Evolutionary conservation across 2,329 filamentous ascomycete genomes (phyloP).

Genomic region (Talaromyces sp.): DNA sequence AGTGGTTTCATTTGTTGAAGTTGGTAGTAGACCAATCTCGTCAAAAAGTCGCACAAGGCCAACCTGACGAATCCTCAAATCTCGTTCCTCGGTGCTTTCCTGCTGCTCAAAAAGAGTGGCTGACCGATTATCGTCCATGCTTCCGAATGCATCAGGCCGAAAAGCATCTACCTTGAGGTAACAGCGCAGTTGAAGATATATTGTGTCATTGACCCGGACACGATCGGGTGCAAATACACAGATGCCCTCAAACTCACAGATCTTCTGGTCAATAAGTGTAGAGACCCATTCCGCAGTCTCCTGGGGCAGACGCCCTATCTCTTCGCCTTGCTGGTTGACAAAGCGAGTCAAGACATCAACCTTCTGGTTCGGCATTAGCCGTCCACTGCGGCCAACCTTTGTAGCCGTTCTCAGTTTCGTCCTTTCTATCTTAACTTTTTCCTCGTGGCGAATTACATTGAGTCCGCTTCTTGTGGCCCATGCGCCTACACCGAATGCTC

Average conservation of each 20-base stretch:
- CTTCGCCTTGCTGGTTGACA: constrained; percentile 69
- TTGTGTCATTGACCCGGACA: constrained; percentile 82
- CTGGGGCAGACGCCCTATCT: constrained; percentile 81
- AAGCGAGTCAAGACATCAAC: constrained; percentile 89
- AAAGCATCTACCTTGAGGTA: constrained; percentile 73
- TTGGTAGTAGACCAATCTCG: constrained; percentile 77
- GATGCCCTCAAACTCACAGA: constrained; percentile 79
- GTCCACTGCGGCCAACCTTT: constrained; percentile 43
- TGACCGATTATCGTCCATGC: constrained; percentile 59
- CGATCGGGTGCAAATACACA: constrained; percentile 86
- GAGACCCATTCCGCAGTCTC: constrained; percentile 91
- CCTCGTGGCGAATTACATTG: constrained; percentile 71
- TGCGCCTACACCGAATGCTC: constrained; percentile 82
- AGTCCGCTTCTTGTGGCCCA: constrained; percentile 86
- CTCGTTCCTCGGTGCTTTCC: constrained; percentile 79
- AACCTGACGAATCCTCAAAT: constrained; percentile 76
- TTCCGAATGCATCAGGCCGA: constrained; percentile 51
- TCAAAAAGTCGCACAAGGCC: constrained; percentile 83
- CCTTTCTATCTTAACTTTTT: constrained; percentile 79
- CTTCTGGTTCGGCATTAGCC: constrained; percentile 51
- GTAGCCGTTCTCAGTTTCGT: constrained; percentile 63
- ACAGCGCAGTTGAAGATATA: constrained; percentile 83
- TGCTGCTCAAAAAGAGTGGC: constrained; percentile 74
- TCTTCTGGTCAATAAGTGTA: constrained; percentile 79
- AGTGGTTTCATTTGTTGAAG: constrained; percentile 65